A percentile compares a stretch with the other conserved stretches of the same genome.
Evolutionary conservation across 31 red algal species (phyloP).

Genomic region (Asparagopsis taxiformis): DNA sequence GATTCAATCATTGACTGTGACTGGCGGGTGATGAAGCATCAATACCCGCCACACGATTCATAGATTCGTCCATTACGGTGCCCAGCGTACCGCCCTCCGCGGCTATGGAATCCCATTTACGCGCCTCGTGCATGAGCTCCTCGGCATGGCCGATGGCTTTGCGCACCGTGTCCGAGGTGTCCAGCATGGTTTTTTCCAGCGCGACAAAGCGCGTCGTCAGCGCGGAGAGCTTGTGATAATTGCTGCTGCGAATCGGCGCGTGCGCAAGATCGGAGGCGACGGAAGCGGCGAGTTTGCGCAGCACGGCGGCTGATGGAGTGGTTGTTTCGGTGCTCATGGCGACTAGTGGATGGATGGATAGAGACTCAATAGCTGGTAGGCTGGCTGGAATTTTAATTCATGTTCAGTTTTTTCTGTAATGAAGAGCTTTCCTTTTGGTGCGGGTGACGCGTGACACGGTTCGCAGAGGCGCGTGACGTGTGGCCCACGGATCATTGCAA

Average conservation of each 20-base stretch:
- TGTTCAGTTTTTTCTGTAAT: too few relatives aligned
- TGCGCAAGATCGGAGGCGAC: constrained; percentile 25
- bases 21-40: too few relatives aligned
- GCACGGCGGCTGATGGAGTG: constrained; percentile 23
- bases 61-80: constrained; percentile 17
- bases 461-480: too few relatives aligned
- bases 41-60: constrained; percentile 12
- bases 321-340: neutral
- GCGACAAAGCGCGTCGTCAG: constrained; percentile 7
- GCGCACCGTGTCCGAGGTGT: constrained; percentile 9
- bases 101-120: constrained; percentile 18
- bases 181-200: constrained; percentile 22
- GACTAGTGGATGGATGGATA: too few relatives aligned
- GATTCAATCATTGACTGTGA: too few relatives aligned
- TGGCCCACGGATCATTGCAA: too few relatives aligned
- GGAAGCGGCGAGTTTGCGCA: constrained; percentile 11
- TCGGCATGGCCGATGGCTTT: constrained; percentile 16
- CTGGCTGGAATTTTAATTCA: too few relatives aligned
- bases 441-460: too few relatives aligned
- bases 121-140: constrained; percentile 15
- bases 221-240: constrained; percentile 8
- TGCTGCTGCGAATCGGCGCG: constrained; percentile 6
- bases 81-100: constrained; percentile 11
- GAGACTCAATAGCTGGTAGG: too few relatives aligned
- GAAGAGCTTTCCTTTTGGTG: too few relatives aligned